Conservation (phyloP, 768 basidiomycete genomes). For the Cystobasidium tubakii region DNA sequence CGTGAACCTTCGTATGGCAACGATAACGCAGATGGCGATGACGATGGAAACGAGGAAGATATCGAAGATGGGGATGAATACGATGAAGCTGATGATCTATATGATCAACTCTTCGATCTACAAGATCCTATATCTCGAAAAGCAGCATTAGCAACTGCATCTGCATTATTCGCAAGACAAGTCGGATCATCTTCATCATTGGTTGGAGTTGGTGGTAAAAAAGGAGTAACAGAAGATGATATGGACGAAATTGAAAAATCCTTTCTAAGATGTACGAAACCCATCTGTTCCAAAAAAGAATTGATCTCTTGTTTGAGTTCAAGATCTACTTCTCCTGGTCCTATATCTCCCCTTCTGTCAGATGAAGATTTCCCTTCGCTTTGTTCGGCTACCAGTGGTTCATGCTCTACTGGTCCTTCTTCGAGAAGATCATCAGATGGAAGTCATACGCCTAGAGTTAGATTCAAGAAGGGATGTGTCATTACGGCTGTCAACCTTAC, state of each 20-base stretch:
- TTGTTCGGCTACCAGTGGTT: slow-evolving; percentile 1
- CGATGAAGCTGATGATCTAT: slow-evolving; percentile 8
- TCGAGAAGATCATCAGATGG: slow-evolving; percentile 11
- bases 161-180: slow-evolving; percentile 1
- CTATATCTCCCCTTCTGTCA: slow-evolving; percentile 30
- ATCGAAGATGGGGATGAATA: slow-evolving; percentile 18
- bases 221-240: not conserved
- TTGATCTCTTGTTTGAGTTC: slow-evolving; percentile 18
- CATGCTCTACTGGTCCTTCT: slow-evolving; percentile 17
- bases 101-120: slow-evolving; percentile 5
- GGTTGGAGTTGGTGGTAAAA: not conserved
- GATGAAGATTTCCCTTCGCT: slow-evolving; percentile 28
- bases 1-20: not conserved
- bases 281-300: slow-evolving; percentile 10
- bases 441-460: slow-evolving; percentile 7
- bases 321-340: slow-evolving; percentile 31
- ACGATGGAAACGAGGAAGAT: slow-evolving; percentile 17
- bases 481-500: slow-evolving; percentile 30
- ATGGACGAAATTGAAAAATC: slow-evolving; percentile 26
- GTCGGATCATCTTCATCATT: not conserved
- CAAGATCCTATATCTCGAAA: not conserved
- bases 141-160: not conserved
- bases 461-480: slow-evolving; percentile 35
- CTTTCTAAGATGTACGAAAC: slow-evolving; percentile 23
- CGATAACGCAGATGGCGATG: slow-evolving; percentile 17